phyloP scores from a whole-genome alignment of 2,329 filamentous ascomycete genomes.

The Alternaria solani region DNA sequence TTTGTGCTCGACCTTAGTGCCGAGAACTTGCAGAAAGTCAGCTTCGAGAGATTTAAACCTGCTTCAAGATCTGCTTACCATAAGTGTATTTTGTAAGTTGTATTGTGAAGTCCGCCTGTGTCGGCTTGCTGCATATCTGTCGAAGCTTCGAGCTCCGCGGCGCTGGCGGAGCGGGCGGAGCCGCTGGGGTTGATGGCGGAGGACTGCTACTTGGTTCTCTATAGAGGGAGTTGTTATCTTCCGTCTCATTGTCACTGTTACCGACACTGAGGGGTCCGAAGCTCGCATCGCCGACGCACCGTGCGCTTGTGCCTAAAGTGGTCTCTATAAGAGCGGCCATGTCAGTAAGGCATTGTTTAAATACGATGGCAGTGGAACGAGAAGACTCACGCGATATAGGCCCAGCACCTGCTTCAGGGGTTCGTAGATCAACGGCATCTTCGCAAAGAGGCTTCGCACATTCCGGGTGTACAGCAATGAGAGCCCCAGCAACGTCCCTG shows the following conservation, averaged over 20 bases:
- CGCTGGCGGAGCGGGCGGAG: neutral
- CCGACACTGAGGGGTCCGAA: neutral
- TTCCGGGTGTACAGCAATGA: neutral
- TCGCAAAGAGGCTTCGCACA: neutral
- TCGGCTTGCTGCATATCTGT: neutral
- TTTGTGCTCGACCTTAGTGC: neutral
- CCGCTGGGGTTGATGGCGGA: no score
- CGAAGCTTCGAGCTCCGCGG: neutral
- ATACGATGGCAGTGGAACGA: neutral
- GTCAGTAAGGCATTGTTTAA: neutral
- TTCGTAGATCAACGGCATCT: neutral
- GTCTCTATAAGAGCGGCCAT: neutral
- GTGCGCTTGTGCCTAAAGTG: no score
- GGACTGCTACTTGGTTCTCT: neutral
- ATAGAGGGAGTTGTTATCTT: neutral
- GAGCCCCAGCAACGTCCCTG: neutral
- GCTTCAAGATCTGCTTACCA: neutral
- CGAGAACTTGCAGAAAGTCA: neutral
- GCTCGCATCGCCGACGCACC: neutral
- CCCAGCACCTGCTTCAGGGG: neutral
- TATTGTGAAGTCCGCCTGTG: neutral
- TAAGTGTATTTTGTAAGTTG: neutral
- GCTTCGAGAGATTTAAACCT: neutral
- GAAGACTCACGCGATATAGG: neutral
- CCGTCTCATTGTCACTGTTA: neutral